These are phyloP conservation scores for Kalanchoe fedtschenkoi DNA, from an alignment of 164 flowering plant genomes.

Conservation along the genomic window DNA sequence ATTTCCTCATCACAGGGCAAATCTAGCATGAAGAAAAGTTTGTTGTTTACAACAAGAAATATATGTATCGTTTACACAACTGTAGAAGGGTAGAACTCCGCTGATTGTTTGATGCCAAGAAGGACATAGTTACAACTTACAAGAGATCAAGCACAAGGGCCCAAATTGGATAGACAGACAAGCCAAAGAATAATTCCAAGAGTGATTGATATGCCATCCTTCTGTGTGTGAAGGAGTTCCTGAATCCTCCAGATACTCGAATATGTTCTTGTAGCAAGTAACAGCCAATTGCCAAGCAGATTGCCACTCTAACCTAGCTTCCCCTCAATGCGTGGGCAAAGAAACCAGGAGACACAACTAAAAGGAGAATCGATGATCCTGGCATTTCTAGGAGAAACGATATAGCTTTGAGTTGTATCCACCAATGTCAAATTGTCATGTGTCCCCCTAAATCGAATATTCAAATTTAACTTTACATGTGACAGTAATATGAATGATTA, in stretches of 20 bases:
- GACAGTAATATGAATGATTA: too few relatives aligned
- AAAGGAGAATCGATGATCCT: slow-evolving; percentile 64
- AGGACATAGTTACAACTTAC: slow-evolving; percentile 12
- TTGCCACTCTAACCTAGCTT: slow-evolving; percentile 37
- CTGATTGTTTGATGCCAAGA: too few relatives aligned
- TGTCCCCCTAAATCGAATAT: too few relatives aligned
- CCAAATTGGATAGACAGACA: slow-evolving; percentile 80
- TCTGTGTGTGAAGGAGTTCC: slow-evolving; percentile 71
- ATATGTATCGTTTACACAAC: too few relatives aligned
- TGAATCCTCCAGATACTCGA: slow-evolving; percentile 79
- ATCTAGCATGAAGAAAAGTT: too few relatives aligned
- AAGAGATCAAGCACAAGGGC: slow-evolving; percentile 33
- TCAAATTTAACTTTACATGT: too few relatives aligned
- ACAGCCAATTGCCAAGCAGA: slow-evolving; percentile 62
- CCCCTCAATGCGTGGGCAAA: slow-evolving; percentile 43
- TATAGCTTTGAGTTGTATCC: too few relatives aligned
- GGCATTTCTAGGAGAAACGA: slow-evolving; percentile 87
- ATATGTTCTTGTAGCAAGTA: slow-evolving; percentile 93
- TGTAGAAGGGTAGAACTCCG: too few relatives aligned
- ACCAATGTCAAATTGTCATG: too few relatives aligned
- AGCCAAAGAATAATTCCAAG: slow-evolving; percentile 63
- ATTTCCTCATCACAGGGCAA: too few relatives aligned
- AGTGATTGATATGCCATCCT: slow-evolving; percentile 72
- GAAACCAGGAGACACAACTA: slow-evolving; percentile 75
- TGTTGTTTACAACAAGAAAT: too few relatives aligned